phyloP scores from a whole-genome alignment of 116 monocot genomes.

The Cymodocea nodosa region DNA sequence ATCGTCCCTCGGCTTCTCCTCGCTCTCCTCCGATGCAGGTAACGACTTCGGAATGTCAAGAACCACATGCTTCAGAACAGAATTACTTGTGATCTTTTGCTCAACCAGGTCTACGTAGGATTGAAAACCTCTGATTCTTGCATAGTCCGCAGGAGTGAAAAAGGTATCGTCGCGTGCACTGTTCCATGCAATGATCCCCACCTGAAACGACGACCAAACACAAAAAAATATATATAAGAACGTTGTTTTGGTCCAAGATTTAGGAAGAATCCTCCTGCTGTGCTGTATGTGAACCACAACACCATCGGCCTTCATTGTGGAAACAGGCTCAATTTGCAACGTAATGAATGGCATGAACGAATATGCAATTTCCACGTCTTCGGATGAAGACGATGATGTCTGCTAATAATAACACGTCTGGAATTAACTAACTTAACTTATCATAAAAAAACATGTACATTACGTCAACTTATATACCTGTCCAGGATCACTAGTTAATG shows the following conservation, averaged over 20 bases:
- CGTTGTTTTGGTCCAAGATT: background rate
- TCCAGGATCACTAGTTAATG: constrained; percentile 65
- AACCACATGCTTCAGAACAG: constrained; percentile 25
- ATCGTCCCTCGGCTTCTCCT: constrained; percentile 2
- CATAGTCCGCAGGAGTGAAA: constrained; percentile 77
- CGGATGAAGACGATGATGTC: too few relatives aligned
- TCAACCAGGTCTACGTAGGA: constrained; percentile 54
- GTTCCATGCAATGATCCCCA: constrained; percentile 73
- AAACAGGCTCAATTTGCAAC: too few relatives aligned
- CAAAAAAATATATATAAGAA: background rate
- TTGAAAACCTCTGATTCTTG: constrained; percentile 28
- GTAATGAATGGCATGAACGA: too few relatives aligned
- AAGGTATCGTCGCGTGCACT: constrained; percentile 33
- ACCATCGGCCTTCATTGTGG: too few relatives aligned
- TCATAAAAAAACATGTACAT: background rate
- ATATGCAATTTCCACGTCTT: too few relatives aligned
- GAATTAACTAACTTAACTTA: background rate
- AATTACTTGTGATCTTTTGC: constrained; percentile 33
- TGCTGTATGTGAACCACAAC: background rate
- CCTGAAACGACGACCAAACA: constrained; percentile 13
- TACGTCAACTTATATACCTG: constrained; percentile 35
- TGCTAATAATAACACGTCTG: background rate
- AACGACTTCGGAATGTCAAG: constrained; percentile 27
- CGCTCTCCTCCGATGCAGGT: background rate
- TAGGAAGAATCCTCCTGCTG: background rate